Evolutionary conservation across 2,329 filamentous ascomycete genomes (phyloP), one percentile per base, ranked within the genome.

Genomic region (Penicillium sp.): DNA sequence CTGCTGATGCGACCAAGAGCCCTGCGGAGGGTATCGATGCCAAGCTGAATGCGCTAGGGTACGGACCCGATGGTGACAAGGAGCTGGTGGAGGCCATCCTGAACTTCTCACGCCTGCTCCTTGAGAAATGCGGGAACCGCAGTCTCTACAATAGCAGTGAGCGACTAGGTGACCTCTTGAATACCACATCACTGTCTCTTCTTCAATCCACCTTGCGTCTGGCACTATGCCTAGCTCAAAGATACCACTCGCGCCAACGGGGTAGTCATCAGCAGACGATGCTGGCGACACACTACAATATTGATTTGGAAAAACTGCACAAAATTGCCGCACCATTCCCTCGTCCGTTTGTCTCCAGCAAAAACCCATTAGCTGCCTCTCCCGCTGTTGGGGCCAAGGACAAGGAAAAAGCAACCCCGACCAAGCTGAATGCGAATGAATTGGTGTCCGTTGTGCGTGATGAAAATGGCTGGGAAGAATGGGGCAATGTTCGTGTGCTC

Each of bases 41-140:
- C 46, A 82, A 79, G 71, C 75, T 91, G 43, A 68, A 73, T 46
- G 71, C 80, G 58, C 72, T 89, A 49, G 88, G 86, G 23, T 91
- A 88, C 68, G 78, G 82, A 2, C 68, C 80, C 47, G 89, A 96
- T 65, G 92, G 89, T 60, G 94, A 99, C 71, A 80, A 86, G 61
- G 79, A 89, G 66, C 80, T 99, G 55, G 77, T 97, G 49, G 87
- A 96, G 69, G 80, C 84, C 24, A 82, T 97, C 47, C 79, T 99
- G 54, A 81, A 84, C 62, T 99, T 99, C 72, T 96, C 92, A 18
- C 85, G 88, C 55, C 83, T 96, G 71, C 80, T 99, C 24, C 77
- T 97, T 45, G 91, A 97, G 69, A 94, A 96, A 69, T 99, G 94
- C 73, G 94, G 93, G 53, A 99, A 99, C 68, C 83, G 95, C 62